Evolutionary conservation across 345 rosid species (phyloP).

Genomic region (Eucalyptus polybractea): DNA sequence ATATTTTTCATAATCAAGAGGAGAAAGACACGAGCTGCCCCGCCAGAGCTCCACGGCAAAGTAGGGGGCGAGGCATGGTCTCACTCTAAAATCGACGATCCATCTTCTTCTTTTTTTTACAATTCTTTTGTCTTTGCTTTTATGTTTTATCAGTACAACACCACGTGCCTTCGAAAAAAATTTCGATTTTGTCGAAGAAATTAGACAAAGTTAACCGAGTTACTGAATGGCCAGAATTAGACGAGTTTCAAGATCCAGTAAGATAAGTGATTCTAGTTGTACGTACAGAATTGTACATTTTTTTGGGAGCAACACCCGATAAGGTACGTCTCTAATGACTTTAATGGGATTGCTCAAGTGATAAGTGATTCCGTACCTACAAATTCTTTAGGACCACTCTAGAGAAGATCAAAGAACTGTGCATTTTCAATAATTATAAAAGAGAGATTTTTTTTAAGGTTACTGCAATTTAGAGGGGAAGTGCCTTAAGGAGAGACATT

Average conservation of each 20-base stretch:
- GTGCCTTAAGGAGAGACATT: background rate
- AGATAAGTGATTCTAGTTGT: background rate
- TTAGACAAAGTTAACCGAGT: background rate
- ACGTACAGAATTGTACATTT: background rate
- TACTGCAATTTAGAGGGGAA: background rate
- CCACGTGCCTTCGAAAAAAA: background rate
- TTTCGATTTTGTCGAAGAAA: background rate
- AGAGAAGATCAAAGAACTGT: rapidly evolving
- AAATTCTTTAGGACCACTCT: background rate
- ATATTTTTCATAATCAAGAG: background rate
- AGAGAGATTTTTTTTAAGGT: background rate
- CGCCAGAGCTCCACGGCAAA: background rate
- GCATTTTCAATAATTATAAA: background rate
- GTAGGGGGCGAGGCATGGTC: background rate
- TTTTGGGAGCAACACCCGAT: background rate
- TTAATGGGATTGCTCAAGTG: background rate
- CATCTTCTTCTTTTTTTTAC: background rate
- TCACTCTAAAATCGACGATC: background rate
- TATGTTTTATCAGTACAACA: background rate
- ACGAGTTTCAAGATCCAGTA: background rate
- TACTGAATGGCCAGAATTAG: background rate
- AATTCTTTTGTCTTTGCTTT: background rate
- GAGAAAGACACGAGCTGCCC: background rate
- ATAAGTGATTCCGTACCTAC: background rate
- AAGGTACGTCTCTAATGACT: background rate